Percentiles rank a stretch among this genome's conserved stretches.
Conservation (phyloP, 2,329 filamentous ascomycete species). For the Tolypocladium ovalisporum region DNA sequence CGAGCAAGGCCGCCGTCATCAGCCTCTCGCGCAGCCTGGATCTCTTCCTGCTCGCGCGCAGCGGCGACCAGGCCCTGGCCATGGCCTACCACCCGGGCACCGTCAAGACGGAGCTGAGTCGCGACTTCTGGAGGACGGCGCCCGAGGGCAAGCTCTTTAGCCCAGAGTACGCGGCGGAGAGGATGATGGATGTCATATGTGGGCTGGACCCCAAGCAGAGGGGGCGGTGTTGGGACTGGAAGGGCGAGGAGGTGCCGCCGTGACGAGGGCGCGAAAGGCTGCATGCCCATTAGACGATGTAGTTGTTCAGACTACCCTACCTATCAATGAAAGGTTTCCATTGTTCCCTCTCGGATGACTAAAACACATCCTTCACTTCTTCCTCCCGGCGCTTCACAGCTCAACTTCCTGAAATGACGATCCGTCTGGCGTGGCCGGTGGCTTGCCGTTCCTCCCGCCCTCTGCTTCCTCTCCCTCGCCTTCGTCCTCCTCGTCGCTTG, state of each 20-base stretch:
- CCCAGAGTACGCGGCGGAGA: slow-evolving; percentile 54
- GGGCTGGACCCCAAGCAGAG: slow-evolving; percentile 39
- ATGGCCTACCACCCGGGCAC: slow-evolving; percentile 72
- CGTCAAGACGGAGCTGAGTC: slow-evolving; percentile 63
- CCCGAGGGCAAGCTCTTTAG: slow-evolving; percentile 52
- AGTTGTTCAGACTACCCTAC: background rate
- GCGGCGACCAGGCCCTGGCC: slow-evolving; percentile 52
- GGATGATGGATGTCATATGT: slow-evolving; percentile 48
- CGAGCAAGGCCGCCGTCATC: slow-evolving; percentile 65
- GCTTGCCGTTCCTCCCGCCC: slow-evolving; percentile 24
- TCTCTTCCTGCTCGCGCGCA: slow-evolving; percentile 46
- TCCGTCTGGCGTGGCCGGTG: slow-evolving; percentile 39
- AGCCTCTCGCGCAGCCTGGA: slow-evolving; percentile 63
- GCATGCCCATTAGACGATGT: background rate
- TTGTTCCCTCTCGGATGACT: background rate
- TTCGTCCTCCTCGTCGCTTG: slow-evolving; percentile 16
- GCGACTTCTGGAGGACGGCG: slow-evolving; percentile 59
- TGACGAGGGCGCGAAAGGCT: slow-evolving; percentile 17
- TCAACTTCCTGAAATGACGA: slow-evolving; percentile 55
- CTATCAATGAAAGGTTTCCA: background rate
- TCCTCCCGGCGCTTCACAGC: slow-evolving; percentile 30
- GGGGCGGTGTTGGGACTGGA: slow-evolving; percentile 61
- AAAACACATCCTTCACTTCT: background rate
- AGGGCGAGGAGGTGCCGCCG: slow-evolving; percentile 50
- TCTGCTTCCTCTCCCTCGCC: slow-evolving; percentile 21